Evolutionary conservation across 2,329 filamentous ascomycete genomes (phyloP), one percentile per base, ranked within the genome.

Genomic region (Trichoderma polysporum): DNA sequence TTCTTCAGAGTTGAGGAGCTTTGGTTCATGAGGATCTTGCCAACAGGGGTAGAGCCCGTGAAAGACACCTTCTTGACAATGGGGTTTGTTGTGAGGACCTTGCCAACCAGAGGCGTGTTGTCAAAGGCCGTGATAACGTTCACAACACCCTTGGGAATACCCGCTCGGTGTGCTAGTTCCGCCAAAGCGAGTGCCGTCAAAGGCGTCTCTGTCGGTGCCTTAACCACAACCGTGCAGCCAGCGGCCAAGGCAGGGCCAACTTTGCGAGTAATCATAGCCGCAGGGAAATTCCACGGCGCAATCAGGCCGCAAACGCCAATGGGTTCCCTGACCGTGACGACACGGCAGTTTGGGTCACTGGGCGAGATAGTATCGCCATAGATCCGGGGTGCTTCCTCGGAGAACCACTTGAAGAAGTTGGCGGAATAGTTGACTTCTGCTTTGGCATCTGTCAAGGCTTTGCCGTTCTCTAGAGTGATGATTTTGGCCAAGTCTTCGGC

Each of bases 391-490:
- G 87, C 87, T 75, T 90, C 87, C 72, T 88, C 87, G 37, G 82
- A 82, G 74, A 89, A 90, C 87, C 87, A 90, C 75, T 88, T 85
- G 64, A 88, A 83, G 76, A 89, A 89, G 69, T 78, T 82, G 2
- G 87, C 83, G 3, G 86, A 86, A 70, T 88, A 89, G 41, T 77
- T 77, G 29, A 84, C 83, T 75, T 90, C 88, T 10, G 81, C 83
- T 71, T 81, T 83, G 15, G 87, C 84, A 72, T 89, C 88, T 37
- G 86, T 83, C 35, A 90, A 73, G 1, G 90, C 86, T 79, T 91
- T 91, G 65, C 90, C 90, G 70, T 91, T 91, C 78, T 91, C 90
- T 80, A 87, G 87, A 27, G 88, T 90, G 74, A 91, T 89, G 68
- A 91, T 80, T 67, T 79, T 86, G 2, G 88, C 89, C 35, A 92